Evolutionary conservation across 1,284 basidiomycete genomes (phyloP).

Genomic region (Ceratobasidium sp.): DNA sequence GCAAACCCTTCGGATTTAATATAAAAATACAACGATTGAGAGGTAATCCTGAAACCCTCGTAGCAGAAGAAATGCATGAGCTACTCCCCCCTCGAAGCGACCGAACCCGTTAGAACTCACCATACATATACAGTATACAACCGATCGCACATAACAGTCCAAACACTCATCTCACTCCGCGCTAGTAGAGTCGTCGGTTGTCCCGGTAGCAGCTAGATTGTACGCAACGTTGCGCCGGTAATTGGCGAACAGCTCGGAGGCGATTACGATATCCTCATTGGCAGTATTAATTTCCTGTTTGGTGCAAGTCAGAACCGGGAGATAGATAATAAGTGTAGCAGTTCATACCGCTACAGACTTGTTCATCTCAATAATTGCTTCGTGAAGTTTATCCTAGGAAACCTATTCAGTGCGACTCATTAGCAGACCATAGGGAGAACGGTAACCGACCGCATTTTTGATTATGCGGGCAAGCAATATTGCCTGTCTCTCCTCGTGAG

Average conservation of each 20-base stretch:
- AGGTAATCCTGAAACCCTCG: no score
- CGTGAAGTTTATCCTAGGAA: constrained; percentile 77
- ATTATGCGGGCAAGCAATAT: constrained; percentile 89
- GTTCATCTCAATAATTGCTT: constrained; percentile 82
- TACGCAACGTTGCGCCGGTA: constrained; percentile 88
- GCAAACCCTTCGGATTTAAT: no score
- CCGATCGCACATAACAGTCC: no score
- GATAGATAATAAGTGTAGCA: not conserved
- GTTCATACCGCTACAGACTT: constrained; percentile 73
- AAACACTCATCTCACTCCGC: not conserved
- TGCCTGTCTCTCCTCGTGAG: constrained; percentile 90
- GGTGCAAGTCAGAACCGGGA: constrained; percentile 5
- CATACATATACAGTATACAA: no score
- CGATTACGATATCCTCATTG: constrained; percentile 75
- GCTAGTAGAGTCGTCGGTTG: not conserved
- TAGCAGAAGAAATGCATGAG: no score
- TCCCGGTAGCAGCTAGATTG: constrained; percentile 71
- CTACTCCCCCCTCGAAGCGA: no score
- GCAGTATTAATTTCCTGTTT: constrained; percentile 74
- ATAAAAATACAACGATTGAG: no score
- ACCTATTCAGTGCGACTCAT: constrained; percentile 1
- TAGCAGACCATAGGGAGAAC: no score
- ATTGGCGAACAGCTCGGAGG: constrained; percentile 80
- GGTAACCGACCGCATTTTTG: constrained; percentile 80
- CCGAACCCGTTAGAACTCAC: no score